These are phyloP conservation scores for Ogataea populi-albae DNA, from an alignment of 805 yeast species.

Conservation along the genomic window DNA sequence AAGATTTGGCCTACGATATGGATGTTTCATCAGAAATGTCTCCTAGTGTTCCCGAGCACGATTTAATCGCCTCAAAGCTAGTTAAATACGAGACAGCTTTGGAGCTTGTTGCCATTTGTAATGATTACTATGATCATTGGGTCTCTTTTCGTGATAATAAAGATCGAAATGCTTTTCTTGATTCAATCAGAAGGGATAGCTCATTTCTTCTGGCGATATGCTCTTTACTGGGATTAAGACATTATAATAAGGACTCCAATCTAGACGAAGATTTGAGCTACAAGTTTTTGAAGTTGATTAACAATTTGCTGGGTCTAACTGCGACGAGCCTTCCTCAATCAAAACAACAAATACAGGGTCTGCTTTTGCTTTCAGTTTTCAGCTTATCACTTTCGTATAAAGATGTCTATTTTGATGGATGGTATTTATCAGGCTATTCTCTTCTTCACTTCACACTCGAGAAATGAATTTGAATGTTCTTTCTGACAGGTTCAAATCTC, in stretches of 20 bases:
- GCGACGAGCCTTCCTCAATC: slow-evolving; percentile 41
- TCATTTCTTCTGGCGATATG: slow-evolving; percentile 62
- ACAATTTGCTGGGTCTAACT: slow-evolving; percentile 43
- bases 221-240: slow-evolving; percentile 57
- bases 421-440: slow-evolving; percentile 66
- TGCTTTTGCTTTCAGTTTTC: slow-evolving; percentile 59
- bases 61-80: slow-evolving; percentile 37
- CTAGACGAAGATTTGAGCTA: slow-evolving; percentile 31
- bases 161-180: slow-evolving; percentile 43
- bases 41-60: slow-evolving; percentile 14
- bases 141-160: slow-evolving; percentile 55
- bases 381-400: slow-evolving; percentile 55
- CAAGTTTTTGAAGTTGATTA: slow-evolving; percentile 43
- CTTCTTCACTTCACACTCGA: slow-evolving; percentile 56
- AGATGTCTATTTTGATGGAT: slow-evolving; percentile 57
- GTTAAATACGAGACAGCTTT: slow-evolving; percentile 44
- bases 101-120: slow-evolving; percentile 47
- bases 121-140: slow-evolving; percentile 66
- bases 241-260: slow-evolving; percentile 19
- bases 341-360: slow-evolving; percentile 57
- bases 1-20: slow-evolving; percentile 25
- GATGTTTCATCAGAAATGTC: slow-evolving; percentile 4
- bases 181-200: slow-evolving; percentile 44
- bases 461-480: slow-evolving; percentile 35
- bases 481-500: slow-evolving; percentile 23